Evolutionary conservation across 2,329 filamentous ascomycete genomes (phyloP), one percentile per base, ranked within the genome.

Genomic region (Apiospora saccharicola): DNA sequence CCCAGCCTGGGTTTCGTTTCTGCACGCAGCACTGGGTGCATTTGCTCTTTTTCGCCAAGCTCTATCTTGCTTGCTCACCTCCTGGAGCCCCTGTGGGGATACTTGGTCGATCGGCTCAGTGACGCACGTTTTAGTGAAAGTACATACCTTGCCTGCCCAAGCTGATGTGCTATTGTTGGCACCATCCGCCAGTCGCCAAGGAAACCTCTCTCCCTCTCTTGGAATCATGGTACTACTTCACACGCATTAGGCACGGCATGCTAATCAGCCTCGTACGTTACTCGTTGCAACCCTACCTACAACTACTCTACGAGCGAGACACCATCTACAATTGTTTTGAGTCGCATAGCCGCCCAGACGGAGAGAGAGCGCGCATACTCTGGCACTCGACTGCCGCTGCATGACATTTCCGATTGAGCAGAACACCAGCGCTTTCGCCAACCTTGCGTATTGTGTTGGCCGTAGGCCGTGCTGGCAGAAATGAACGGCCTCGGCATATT

Each of bases 401-500:
- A 64, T 41, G 57, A 41, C 57, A 12, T 41, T 4, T 41, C 57
- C 7, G 7, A 64, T 64, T 64, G 57, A 64, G 57, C 57, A 64
- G 19, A 64, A n/a, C 57, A 64, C 57, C 34, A 64, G 13, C 57
- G 57, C 57, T 13, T 64, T 41, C 57, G 57, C 19, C 57, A 34
- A 64, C 22, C 34, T n/a, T 41, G 34, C 41, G 30, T 64, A 8
- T 41, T 64, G 57, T 64, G 57, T 64, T 64, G 57, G 57, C 57
- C 34, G 34, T n/a, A 12, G 57, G 57, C 34, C 30, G 30, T 49
- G 34, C 51, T 49, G 47, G 43, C 67, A 64, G 79, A 76, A 76
- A 91, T 91, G 79, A 87, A 87, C 75, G 84, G 89, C 69, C 86
- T 88, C 75, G 91, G 91, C 79, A 88, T 92, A 75, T 90, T 95